Evolutionary conservation across 306 rosid genomes (phyloP), one percentile per base, ranked within the genome.

Genomic region (Abrus precatorius): DNA sequence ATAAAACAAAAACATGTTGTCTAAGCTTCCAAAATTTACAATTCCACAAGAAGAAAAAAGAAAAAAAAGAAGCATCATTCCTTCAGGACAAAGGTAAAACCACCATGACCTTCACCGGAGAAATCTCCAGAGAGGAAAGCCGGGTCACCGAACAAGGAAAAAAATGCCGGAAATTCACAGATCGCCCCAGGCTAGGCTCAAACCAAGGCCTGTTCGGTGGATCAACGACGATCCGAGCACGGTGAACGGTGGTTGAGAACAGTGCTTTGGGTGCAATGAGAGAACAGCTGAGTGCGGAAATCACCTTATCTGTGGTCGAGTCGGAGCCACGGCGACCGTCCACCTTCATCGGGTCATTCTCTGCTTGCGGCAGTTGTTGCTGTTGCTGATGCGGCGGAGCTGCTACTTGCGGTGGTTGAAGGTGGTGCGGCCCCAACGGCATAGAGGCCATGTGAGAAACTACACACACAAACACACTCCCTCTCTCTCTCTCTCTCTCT

Each of bases 391-490:
- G 90, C 69, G 80, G 86, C 30, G 49, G 79, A 68, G 82, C 75
- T 62, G 74, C 64, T 43, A 64, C 76, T 52, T 84, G 88, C 83
- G 84, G 89, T 63, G 83, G 90, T 69, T 82, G 85, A 43, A 75
- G 92, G 73, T 84, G 87, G 84, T 87, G 82, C 75, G 89, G 94
- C 90, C 92, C 92, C 87, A 90, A 68, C 86, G 89, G 90, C 82
- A 89, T 60, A 86, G 97, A 84, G 67, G 91, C 91, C 94, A 91
- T 92, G 88, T 85, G 84, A 87, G 85, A 64, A 49, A 67, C 63
- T 72, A 43, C 69, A 45, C 79, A 45, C 77, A 49, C 84, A 38
- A 67, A 36, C 61, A 4, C 81, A 6, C 55, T 8, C 5, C 72
- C 68, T 27, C 66, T 69, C 50, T 50, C 82, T 47, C 38, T 7